These are phyloP conservation scores for Spencermartinsiella ligniputridi DNA, from an alignment of 1,139 yeast species.

Conservation along the genomic window DNA sequence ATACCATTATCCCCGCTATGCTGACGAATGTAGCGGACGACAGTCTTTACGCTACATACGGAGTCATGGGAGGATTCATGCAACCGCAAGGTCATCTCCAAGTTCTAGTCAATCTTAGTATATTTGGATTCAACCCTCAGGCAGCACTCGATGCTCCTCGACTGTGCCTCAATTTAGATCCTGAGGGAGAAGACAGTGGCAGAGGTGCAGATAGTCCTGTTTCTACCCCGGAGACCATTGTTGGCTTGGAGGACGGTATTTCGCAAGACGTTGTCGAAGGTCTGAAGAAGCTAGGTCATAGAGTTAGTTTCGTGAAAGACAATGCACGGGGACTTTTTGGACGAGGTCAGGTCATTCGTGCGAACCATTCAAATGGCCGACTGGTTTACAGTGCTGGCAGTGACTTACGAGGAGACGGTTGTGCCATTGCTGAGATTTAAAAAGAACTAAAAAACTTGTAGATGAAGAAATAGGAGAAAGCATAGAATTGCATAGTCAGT, in stretches of 20 bases:
- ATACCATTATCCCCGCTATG: constrained; percentile 82
- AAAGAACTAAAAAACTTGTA: neutral
- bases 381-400: constrained; percentile 66
- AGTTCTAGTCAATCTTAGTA: constrained; percentile 60
- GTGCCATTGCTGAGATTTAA: constrained; percentile 52
- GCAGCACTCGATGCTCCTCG: constrained; percentile 75
- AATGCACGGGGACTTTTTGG: constrained; percentile 50
- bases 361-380: constrained; percentile 33
- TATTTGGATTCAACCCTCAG: constrained; percentile 67
- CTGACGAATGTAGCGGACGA: constrained; percentile 44
- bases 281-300: constrained; percentile 56
- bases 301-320: constrained; percentile 45
- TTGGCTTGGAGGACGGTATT: constrained; percentile 66
- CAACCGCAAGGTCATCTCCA: constrained; percentile 87
- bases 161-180: constrained; percentile 54
- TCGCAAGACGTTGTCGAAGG: constrained; percentile 39
- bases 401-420: constrained; percentile 79
- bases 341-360: constrained; percentile 68
- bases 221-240: constrained; percentile 48
- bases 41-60: constrained; percentile 62
- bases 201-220: constrained; percentile 67
- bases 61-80: constrained; percentile 87
- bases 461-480: too few species aligned
- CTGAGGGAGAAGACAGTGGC: constrained; percentile 47
- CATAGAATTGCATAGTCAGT: too few species aligned